Evolutionary conservation across 78 protist genomes (phyloP), one percentile per base, ranked within the genome.

Genomic region (Monosiga brevicollis): DNA sequence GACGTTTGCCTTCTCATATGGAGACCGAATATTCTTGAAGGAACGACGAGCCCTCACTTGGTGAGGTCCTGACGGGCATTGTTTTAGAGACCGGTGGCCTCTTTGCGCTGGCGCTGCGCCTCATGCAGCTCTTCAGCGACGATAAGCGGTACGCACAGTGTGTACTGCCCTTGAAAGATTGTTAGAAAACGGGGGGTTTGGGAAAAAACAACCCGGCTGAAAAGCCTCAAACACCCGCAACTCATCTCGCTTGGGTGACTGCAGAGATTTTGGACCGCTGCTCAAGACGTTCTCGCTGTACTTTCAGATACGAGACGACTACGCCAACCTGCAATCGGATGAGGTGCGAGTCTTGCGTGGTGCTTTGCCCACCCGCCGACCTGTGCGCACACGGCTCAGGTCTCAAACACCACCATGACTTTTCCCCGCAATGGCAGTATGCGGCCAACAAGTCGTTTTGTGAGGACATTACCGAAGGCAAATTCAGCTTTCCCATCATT

Each of bases 391-490:
- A 32, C 26, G 73, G 6, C 73, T 70, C 26, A 32, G 6, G 73
- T 70, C 73, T 70, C 62, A 15, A 9, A 49, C 62, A 49, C 62
- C 32, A 41, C 83, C 35, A 15, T 36, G 15, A 6, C 40, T 20
- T 15, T 79, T 6, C 38, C 83, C 2, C 83, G 40, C 43, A 36
- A 1, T 20, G 1, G 3, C 74, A 80, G 86, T 92, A 92, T 70
- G 79, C 39, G 80, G n/a, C 32, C 25, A 83, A 78, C 82, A 92
- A 92, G 91, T 35, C 84, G 43, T 92, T 83, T 80, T 84, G 90
- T 42, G 95, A 92, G 73, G 95, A 95, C 82, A 73, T 95, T 37
- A 88, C 98, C n/a, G 98, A 95, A 81, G 98, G 98, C 55, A 95
- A 95, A 79, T 95, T 90, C 83, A 91, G 95, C 42, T 95, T 85